phyloP scores from a whole-genome alignment of 2,329 filamentous ascomycete species.

The Paraphaeosphaeria minitans region DNA sequence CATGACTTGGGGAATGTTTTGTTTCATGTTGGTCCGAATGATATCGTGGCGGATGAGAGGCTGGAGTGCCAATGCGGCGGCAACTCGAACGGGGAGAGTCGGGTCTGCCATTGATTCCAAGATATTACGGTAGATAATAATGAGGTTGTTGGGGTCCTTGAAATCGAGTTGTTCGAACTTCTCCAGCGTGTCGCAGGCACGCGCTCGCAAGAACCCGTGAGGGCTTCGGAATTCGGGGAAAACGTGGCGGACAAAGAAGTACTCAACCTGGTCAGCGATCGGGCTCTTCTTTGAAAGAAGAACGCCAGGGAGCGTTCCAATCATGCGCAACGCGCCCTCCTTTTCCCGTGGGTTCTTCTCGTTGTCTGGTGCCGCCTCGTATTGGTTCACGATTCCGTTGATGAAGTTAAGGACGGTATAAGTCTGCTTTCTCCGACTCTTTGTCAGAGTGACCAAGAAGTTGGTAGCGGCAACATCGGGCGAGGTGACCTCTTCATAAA shows the following conservation, averaged over 20 bases:
- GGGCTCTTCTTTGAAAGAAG: slow-evolving; percentile 98
- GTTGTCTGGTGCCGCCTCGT: slow-evolving; percentile 80
- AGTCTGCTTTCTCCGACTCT: slow-evolving; percentile 92
- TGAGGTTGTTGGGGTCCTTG: slow-evolving; percentile 92
- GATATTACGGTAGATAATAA: slow-evolving; percentile 95
- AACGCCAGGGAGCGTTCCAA: slow-evolving; percentile 90
- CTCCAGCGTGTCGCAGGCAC: slow-evolving; percentile 95
- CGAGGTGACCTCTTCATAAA: slow-evolving; percentile 94
- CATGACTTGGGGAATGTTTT: slow-evolving; percentile 99
- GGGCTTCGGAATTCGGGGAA: slow-evolving; percentile 96
- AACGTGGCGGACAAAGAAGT: slow-evolving; percentile 97
- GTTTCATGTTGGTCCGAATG: slow-evolving; percentile 93
- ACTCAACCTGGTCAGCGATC: slow-evolving; percentile 96
- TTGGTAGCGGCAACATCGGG: slow-evolving; percentile 96
- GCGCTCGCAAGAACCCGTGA: slow-evolving; percentile 89
- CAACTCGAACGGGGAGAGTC: slow-evolving; percentile 91
- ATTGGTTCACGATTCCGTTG: slow-evolving; percentile 91
- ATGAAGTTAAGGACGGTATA: slow-evolving; percentile 94
- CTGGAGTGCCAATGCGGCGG: slow-evolving; percentile 90
- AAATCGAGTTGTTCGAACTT: slow-evolving; percentile 98
- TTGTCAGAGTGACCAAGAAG: slow-evolving; percentile 93
- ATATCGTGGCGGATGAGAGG: slow-evolving; percentile 94
- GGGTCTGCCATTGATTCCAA: slow-evolving; percentile 94
- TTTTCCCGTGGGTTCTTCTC: slow-evolving; percentile 95
- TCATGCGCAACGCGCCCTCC: slow-evolving; percentile 96